Percentiles rank a stretch among this genome's conserved stretches.
Conservation (phyloP, 306 rosid species). For the Malus asiatica region DNA sequence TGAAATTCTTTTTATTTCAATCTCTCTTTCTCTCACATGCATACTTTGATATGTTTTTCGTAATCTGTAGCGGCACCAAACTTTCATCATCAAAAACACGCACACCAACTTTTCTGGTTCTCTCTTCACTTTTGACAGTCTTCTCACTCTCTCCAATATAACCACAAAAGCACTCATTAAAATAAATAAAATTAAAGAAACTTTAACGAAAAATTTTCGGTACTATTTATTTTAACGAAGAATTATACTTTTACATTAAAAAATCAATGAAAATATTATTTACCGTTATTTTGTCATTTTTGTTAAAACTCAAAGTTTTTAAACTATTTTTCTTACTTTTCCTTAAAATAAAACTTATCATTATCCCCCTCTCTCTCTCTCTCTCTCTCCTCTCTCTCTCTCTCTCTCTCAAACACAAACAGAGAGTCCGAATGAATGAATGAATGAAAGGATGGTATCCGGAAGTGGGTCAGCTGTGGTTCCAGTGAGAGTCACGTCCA, state of each 20-base stretch:
- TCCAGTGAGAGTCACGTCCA: constrained; percentile 24
- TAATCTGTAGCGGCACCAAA: constrained; percentile 22
- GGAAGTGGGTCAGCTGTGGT: constrained; percentile 27
- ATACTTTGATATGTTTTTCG: not conserved
- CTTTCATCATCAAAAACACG: constrained; percentile 1
- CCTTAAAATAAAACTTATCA: too few species aligned
- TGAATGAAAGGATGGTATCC: constrained; percentile 31
- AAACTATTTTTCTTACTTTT: too few species aligned
- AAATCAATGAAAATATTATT: too few species aligned
- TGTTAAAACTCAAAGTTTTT: too few species aligned
- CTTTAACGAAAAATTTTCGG: too few species aligned
- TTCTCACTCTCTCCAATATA: constrained; percentile 19
- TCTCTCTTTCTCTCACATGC: not conserved
- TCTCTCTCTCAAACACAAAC: constrained; percentile 12
- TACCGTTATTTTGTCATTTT: too few species aligned
- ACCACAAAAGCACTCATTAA: constrained; percentile 28
- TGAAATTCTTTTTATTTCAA: constrained; percentile 10
- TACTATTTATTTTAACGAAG: too few species aligned
- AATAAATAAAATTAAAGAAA: constrained; percentile 18
- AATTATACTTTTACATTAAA: too few species aligned
- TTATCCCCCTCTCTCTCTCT: not conserved
- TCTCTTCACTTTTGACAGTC: constrained; percentile 20
- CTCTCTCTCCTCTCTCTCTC: constrained; percentile 4
- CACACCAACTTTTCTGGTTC: constrained; percentile 14
- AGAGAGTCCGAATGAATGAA: not conserved